Base-by-base conservation (phyloP, 116 monocot genomes). In the Phalaenopsis hybrid region DNA sequence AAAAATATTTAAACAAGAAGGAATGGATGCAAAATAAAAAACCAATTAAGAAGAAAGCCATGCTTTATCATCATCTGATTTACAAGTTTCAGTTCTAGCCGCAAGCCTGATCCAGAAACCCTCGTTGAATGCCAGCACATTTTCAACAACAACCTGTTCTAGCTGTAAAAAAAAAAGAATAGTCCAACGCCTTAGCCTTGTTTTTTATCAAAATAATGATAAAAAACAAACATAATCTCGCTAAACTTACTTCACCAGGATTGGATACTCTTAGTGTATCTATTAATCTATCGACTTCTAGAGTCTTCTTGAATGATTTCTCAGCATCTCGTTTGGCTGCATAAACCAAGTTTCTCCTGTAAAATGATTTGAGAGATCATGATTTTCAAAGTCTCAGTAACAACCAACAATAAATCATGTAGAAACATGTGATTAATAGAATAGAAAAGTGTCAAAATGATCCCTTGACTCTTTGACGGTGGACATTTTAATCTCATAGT, bases 61-160 rank as follows among this genome's bases (percentile, higher is more conserved):
- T 96, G 90, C 96, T 92, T 96, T 94, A 81, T 96, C 96, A 87
- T 94, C 92, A 80, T 92, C 94, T 73, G 94, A 92, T 89, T 92
- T 90, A 90, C 96, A 94, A 37, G 94, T 89, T 81, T 96, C 94
- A 77, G 87, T 87, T 86, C 94, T 85, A 84, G 94, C 92, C 43
- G 96, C 96, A 79, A 96, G 92, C 52, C 94, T 86, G 74, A 96
- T 91, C 96, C 96, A 96, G 81, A 96, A 94, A 49, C 79, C 82
- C 70, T 91, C 91, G 57, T 92, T 89, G 76, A 96, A 91, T 23
- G 92, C 86, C 41, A 94, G 83, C 17, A 96, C 77, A 82, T 96
- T 96, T 87, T 94, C 92, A 75, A 96, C 94, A 80, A 96, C 94
- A 63, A 92, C 89, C 85, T 92, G 81, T n/a, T 96, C 90, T 63